Evolutionary conservation across 1,284 basidiomycete species (phyloP), one percentile per base, ranked within the genome.

Genomic region (Sporisorium reilianum): DNA sequence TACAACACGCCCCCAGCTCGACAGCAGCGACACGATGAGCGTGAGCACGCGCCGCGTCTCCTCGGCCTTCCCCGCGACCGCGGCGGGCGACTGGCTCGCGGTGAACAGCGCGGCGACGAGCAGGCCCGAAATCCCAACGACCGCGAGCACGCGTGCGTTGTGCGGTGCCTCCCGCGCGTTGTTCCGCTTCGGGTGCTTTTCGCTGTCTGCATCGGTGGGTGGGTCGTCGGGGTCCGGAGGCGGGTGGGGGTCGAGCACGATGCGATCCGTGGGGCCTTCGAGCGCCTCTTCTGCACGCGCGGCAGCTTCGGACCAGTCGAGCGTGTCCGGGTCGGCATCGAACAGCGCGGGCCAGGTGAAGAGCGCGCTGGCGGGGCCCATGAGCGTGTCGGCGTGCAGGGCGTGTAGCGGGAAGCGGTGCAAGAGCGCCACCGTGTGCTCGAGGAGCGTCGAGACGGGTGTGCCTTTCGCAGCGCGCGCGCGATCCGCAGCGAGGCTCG

Each of bases 281-380:
- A 74, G 71, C 5, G 46, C 30, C 1, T 41, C 2, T 18, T 50
- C 52, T 5, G 71, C 71, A 0, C 12, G n/a, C 0, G 14, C 23
- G n/a, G 56, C 55, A 9, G 42, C 28, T 1, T 26, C 1, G 16
- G 5, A 2, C 60, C 59, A 63, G 30, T 73, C 62, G 30, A 51
- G 30, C 7, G n/a, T 34, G 8, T 9, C 48, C n/a, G 12, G 52
- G 22, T 16, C 22, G 40, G 32, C 1, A 20, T 45, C 48, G 28
- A 64, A 73, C 14, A 54, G n/a, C 11, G 18, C 12, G 2, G 55
- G 22, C 76, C 78, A 80, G 11, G 77, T 80, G 41, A 74, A 74
- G 6, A 81, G 54, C 25, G 75, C 77, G 45, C 80, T 80, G 2
- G 41, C 38, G 3, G 54, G 44, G 6, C 75, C 75, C 64, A 81